These are phyloP conservation scores for Xylaria cubensis DNA, from an alignment of 495 filamentous ascomycete species.

Conservation along the genomic window DNA sequence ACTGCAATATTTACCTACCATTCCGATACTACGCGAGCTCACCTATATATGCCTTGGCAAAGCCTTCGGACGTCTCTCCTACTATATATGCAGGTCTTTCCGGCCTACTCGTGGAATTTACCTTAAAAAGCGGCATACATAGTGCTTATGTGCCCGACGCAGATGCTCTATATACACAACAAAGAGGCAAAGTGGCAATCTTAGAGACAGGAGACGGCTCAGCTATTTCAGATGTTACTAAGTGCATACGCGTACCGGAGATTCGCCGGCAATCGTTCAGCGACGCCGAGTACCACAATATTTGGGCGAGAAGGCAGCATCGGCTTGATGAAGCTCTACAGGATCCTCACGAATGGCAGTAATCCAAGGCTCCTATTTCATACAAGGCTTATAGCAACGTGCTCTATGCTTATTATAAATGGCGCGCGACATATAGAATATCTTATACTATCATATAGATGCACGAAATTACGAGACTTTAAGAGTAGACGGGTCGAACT, in stretches of 20 bases:
- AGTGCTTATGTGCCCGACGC: background rate
- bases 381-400: background rate
- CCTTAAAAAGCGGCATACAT: conserved; percentile 25
- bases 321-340: conserved; percentile 26
- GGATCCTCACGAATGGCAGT: conserved; percentile 16
- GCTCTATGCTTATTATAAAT: background rate
- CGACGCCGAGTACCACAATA: background rate
- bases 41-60: conserved; percentile 50
- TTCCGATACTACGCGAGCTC: conserved; percentile 29
- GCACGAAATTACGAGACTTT: background rate
- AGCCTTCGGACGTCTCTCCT: conserved; percentile 48
- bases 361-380: background rate
- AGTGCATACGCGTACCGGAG: conserved; percentile 22
- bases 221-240: conserved; percentile 18
- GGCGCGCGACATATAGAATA: background rate
- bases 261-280: conserved; percentile 21
- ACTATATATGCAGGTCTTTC: conserved; percentile 51
- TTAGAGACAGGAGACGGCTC: conserved; percentile 29
- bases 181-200: conserved; percentile 20
- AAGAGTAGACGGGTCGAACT: background rate
- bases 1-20: conserved; percentile 48
- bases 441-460: background rate
- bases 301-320: conserved; percentile 18
- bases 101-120: conserved; percentile 47
- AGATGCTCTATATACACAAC: conserved; percentile 2